Percentiles rank a stretch among this genome's conserved stretches.
These are phyloP conservation scores for Thinopyrum obtusiflorum DNA, from an alignment of 202 grass and related monocot genomes.

Conservation along the genomic window DNA sequence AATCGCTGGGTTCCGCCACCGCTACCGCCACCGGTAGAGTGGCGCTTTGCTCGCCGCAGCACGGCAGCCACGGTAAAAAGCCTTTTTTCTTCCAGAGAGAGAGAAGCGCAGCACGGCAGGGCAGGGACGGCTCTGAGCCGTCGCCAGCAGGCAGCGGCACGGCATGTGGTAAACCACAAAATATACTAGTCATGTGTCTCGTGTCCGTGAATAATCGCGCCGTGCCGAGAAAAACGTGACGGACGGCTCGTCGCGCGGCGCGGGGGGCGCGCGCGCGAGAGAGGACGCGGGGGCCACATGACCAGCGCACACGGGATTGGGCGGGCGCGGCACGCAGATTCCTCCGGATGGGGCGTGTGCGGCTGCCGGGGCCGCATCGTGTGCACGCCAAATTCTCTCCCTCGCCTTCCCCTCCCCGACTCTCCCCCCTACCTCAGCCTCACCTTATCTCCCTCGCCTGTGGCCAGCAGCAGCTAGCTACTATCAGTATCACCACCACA, in stretches of 20 bases:
- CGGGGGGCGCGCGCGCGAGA: neutral
- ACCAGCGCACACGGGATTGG: constrained; percentile 48
- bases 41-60: neutral
- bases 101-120: neutral
- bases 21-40: too few relatives aligned
- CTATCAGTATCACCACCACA: neutral
- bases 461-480: neutral
- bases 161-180: neutral
- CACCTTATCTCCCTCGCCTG: constrained; percentile 36
- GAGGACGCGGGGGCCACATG: neutral
- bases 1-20: neutral
- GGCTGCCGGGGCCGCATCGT: constrained; percentile 53
- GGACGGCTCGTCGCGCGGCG: constrained; percentile 21
- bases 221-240: constrained; percentile 20
- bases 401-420: constrained; percentile 1
- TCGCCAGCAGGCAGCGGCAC: neutral
- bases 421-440: neutral
- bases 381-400: constrained; percentile 44
- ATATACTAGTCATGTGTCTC: neutral
- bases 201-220: neutral
- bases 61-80: neutral
- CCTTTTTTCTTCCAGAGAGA: neutral
- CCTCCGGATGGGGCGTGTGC: constrained; percentile 53
- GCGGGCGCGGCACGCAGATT: constrained; percentile 22
- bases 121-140: neutral